phyloP scores from a whole-genome alignment of 768 basidiomycete genomes.

The Boletus pseudo-olivaceus region DNA sequence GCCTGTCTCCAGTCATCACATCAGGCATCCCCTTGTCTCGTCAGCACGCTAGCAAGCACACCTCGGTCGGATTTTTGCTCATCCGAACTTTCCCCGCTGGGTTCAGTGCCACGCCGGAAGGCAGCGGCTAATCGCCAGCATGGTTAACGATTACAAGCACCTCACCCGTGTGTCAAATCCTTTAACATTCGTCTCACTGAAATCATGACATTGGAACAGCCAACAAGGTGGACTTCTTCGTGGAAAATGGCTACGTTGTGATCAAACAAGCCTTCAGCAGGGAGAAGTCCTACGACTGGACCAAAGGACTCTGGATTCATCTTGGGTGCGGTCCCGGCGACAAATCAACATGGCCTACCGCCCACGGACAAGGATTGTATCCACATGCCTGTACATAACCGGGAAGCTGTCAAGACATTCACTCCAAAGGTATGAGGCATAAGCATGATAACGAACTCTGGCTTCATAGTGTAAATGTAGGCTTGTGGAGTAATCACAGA shows the following conservation, averaged over 20 bases:
- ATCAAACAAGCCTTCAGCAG: no score
- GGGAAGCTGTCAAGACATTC: slow-evolving; percentile 36
- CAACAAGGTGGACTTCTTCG: no score
- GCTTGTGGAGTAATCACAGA: slow-evolving; percentile 3
- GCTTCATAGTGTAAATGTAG: not conserved
- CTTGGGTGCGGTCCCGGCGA: slow-evolving; percentile 52
- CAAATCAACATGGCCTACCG: slow-evolving; percentile 46
- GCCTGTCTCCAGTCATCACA: no score
- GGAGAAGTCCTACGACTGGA: slow-evolving; percentile 47
- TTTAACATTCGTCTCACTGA: no score
- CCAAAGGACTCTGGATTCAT: slow-evolving; percentile 50
- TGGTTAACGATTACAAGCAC: not conserved
- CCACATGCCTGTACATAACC: slow-evolving; percentile 53
- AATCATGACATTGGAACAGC: no score
- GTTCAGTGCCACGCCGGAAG: not conserved
- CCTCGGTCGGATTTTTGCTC: not conserved
- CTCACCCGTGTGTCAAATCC: not conserved
- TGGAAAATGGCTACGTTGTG: slow-evolving; percentile 54
- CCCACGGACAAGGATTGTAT: slow-evolving; percentile 38
- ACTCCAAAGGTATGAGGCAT: no score
- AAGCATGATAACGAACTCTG: not conserved
- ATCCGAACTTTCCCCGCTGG: not conserved
- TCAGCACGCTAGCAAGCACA: not conserved
- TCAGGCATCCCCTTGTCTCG: no score
- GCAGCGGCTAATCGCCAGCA: not conserved